Conservation (phyloP, 2,329 filamentous ascomycete genomes). For the Zasmidium angulare region DNA sequence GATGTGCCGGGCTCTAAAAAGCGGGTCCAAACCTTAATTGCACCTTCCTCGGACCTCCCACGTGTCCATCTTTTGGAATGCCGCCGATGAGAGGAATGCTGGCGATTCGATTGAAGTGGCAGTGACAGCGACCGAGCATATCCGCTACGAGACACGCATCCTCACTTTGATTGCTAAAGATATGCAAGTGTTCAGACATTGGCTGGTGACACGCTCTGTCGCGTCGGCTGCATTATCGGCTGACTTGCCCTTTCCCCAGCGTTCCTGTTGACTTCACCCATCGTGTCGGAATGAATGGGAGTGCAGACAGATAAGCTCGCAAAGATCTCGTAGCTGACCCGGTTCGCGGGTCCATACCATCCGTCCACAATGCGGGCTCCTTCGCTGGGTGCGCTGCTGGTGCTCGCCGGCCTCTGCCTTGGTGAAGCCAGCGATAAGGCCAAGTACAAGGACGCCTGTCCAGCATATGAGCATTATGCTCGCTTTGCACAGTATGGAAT, state of each 20-base stretch:
- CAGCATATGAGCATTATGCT: conserved; percentile 41
- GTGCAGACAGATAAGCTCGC: background rate
- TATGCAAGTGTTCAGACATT: background rate
- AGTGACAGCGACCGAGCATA: background rate
- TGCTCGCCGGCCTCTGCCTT: conserved; percentile 31
- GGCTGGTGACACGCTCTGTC: conserved; percentile 2
- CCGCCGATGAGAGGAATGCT: background rate
- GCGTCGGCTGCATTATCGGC: background rate
- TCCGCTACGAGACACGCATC: background rate
- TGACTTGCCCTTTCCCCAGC: background rate
- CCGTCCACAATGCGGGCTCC: conserved; percentile 25
- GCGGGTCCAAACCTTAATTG: background rate
- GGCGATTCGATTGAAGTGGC: background rate
- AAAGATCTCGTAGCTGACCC: background rate
- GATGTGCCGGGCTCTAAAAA: too few species aligned
- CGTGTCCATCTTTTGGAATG: background rate
- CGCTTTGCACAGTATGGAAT: conserved; percentile 36
- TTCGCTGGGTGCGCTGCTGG: conserved; percentile 28
- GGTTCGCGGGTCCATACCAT: background rate
- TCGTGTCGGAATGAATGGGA: conserved; percentile 2
- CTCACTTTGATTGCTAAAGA: background rate
- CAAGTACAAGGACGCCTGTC: conserved; percentile 38
- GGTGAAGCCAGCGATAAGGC: conserved; percentile 27
- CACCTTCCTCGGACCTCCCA: background rate
- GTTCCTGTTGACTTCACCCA: background rate